A percentile compares a stretch with the other conserved stretches of the same genome.
These are phyloP conservation scores for Trichoderma oligosporum DNA, from an alignment of 2,329 filamentous ascomycete genomes.

Conservation along the genomic window DNA sequence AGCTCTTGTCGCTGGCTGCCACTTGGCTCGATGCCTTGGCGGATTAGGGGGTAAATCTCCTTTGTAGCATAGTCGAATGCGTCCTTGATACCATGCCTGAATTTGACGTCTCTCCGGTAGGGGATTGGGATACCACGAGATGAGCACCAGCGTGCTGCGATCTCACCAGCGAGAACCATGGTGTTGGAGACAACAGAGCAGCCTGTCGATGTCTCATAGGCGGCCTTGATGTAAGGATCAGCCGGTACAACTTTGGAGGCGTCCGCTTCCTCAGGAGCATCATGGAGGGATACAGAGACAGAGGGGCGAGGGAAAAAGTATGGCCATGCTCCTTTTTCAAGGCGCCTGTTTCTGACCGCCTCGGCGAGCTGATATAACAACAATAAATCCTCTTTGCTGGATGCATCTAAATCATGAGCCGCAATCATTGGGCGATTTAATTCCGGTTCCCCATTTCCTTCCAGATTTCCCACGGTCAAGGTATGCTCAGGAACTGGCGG, in stretches of 20 bases:
- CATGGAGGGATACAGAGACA: conserved; percentile 42
- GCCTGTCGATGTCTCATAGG: conserved; percentile 30
- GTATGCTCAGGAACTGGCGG: conserved; percentile 24
- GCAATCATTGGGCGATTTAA: conserved; percentile 43
- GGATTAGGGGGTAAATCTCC: conserved; percentile 35
- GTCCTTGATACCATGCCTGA: conserved; percentile 33
- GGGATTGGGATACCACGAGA: conserved; percentile 56
- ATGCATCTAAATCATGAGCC: conserved; percentile 39
- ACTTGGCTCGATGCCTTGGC: conserved; percentile 33
- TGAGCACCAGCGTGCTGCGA: conserved; percentile 59
- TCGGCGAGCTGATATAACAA: conserved; percentile 47
- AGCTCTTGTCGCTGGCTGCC: conserved; percentile 31
- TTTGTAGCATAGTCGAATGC: conserved; percentile 37
- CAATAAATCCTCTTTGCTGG: conserved; percentile 45
- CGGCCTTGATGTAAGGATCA: conserved; percentile 49
- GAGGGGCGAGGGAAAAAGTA: conserved; percentile 43
- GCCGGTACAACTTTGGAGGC: conserved; percentile 33
- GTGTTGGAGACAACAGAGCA: conserved; percentile 37
- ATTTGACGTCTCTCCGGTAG: conserved; percentile 51
- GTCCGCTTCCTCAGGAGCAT: conserved; percentile 19
- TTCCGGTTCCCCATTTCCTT: conserved; percentile 13
- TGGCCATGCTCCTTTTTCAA: conserved; percentile 49
- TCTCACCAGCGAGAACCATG: conserved; percentile 61
- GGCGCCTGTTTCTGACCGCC: conserved; percentile 41
- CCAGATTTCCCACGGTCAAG: conserved; percentile 31